Evolutionary conservation across 495 filamentous ascomycete species (phyloP), one percentile per base, ranked within the genome.

Genomic region (Penicillium parvum): DNA sequence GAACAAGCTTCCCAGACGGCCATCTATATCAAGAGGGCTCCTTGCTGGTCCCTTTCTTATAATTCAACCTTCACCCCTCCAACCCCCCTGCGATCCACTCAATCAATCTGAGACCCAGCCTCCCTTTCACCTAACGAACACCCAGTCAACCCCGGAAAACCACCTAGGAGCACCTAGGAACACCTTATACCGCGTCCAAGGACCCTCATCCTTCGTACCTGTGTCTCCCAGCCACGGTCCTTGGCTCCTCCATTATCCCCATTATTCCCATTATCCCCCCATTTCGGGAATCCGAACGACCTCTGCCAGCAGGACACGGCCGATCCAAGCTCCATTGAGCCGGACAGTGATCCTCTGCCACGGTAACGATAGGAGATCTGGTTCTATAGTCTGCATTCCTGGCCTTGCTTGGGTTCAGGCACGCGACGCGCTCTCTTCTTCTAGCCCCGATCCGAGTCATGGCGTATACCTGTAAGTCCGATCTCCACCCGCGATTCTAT

Each of bases 371-470:
- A 49, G 37, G 63, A 52, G 53, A 57, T 58, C 54, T n/a, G n/a
- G n/a, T n/a, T n/a, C 51, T 50, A 65, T 65, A 64, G 60, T 61
- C 55, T 64, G 61, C 66, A 70, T 70, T 70, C 66, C 60, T 68
- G 63, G 65, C 65, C 63, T 68, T 66, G 64, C 63, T 61, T 66
- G 50, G 40, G 41, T 49, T 41, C 47, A 53, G 61, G 63, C 61
- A 70, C 66, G 66, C 66, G 66, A 63, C 66, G 66, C 63, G 63
- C 52, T 52, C 45, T 43, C 35, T 48, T 27, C 29, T 36, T 44
- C 42, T 44, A 49, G 50, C 50, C 55, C 55, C 46, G 40, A 56
- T 58, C 54, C 53, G 53, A 58, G 50, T 58, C 56, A 71, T 71
- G 65, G 55, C 60, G 50, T 63, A 62, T 61, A 50, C 44, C 47